Evolutionary conservation across 1,284 basidiomycete species (phyloP), one percentile per base, ranked within the genome.

Genomic region (Microbotryum lychnidis-dioicae): DNA sequence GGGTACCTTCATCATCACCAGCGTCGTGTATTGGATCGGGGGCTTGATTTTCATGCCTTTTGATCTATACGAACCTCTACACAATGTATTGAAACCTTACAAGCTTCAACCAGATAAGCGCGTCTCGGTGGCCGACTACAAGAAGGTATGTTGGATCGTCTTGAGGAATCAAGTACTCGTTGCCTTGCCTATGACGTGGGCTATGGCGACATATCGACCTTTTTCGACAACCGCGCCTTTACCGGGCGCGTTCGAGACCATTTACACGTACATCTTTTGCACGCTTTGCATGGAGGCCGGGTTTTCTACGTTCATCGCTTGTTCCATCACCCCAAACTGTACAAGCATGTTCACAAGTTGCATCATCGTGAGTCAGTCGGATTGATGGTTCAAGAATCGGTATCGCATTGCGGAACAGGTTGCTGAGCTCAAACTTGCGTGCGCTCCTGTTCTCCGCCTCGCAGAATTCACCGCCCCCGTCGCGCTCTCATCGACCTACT

Each of bases 401-500:
- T 42, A 6, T 42, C 16, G 37, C 16, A 18, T 42, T 5, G 37
- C 37, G 16, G 12, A 42, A 14, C 14, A 42, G 14, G 37, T 31
- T 42, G 37, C 37, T 42, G 37, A 42, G 5, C 37, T 12, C 37
- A 8, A 42, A 31, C 31, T 31, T 42, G 37, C 31, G 16, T 42
- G 37, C 4, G 37, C 37, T 42, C 37, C 37, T 42, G 4, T 42
- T 4, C 31, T 42, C 16, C 37, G 10, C 37, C 10, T 42, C 16
- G 14, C 44, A 45, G 51, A 58, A 23, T 54, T 61, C 64, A 66
- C 65, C 5, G 65, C 65, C 9, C 65, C 65, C 4, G 53, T 66
- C n/a, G 65, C 55, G 9, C 46, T 67, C 27, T 54, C 64, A 3
- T 54, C 65, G 20, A 66, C 65, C 20, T 66, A 63, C 33, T 67